Percentiles rank a stretch among this genome's conserved stretches.
Conservation (phyloP, 2,329 filamentous ascomycete genomes). For the Cercospora canescens region DNA sequence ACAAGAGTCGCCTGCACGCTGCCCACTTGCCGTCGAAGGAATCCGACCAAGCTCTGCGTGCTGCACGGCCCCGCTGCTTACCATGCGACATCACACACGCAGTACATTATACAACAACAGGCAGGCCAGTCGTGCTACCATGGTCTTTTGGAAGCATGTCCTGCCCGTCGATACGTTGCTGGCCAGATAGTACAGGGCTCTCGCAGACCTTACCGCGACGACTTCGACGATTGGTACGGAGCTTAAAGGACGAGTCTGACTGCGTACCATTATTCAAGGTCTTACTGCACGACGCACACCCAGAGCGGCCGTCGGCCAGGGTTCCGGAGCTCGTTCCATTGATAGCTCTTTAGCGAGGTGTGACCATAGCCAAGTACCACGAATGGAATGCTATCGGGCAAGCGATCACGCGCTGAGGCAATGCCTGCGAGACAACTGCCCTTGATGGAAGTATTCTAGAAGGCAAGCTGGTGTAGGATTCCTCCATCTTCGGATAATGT, state of each 20-base stretch:
- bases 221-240: neutral
- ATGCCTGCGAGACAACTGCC: neutral
- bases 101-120: neutral
- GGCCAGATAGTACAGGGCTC: neutral
- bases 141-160: neutral
- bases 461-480: neutral
- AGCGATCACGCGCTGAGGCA: neutral
- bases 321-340: slow-evolving; percentile 1
- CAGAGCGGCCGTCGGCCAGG: neutral
- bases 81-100: neutral
- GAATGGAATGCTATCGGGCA: neutral
- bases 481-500: neutral
- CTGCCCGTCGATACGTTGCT: neutral
- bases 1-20: neutral
- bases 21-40: neutral
- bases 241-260: neutral
- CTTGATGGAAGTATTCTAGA: neutral
- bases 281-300: neutral
- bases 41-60: neutral
- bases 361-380: slow-evolving; percentile 2
- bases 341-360: neutral
- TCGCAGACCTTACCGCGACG: neutral
- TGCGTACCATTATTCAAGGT: slow-evolving; percentile 1
- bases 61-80: neutral
- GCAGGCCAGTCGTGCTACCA: neutral